phyloP scores from a whole-genome alignment of 169 alveolate species.

The Eimeria sp. region DNA sequence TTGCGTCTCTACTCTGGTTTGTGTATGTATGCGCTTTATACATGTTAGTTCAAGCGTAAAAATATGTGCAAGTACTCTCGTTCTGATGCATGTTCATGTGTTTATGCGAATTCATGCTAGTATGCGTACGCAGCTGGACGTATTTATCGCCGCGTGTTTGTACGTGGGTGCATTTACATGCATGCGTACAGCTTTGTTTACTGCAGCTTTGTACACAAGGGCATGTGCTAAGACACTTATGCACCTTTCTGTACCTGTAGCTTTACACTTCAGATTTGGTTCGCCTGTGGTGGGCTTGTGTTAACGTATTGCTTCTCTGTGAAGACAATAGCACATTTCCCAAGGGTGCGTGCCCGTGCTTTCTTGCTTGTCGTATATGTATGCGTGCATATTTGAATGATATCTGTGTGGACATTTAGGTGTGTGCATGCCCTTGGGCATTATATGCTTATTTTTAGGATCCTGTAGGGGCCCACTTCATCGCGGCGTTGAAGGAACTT shows the following conservation, averaged over 20 bases:
- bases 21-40: background rate
- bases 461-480: conserved; percentile 83
- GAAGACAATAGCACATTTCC: background rate
- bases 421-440: background rate
- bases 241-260: background rate
- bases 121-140: no score
- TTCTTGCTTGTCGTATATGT: background rate
- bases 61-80: background rate
- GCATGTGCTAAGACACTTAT: background rate
- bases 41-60: background rate
- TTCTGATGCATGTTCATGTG: background rate
- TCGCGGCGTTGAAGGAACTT: conserved; percentile 78
- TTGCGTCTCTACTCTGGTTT: background rate
- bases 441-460: conserved; percentile 22
- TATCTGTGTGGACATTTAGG: background rate
- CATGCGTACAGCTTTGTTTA: background rate
- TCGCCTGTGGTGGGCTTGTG: background rate
- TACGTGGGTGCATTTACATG: background rate
- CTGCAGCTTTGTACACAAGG: background rate
- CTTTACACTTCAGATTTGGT: background rate
- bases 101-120: background rate
- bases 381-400: background rate
- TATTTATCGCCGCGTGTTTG: background rate
- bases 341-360: background rate
- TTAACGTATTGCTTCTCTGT: background rate